Percentiles rank a stretch among this genome's conserved stretches.
These are phyloP conservation scores for Botrytis galanthina DNA, from an alignment of 2,329 filamentous ascomycete genomes.

Conservation along the genomic window DNA sequence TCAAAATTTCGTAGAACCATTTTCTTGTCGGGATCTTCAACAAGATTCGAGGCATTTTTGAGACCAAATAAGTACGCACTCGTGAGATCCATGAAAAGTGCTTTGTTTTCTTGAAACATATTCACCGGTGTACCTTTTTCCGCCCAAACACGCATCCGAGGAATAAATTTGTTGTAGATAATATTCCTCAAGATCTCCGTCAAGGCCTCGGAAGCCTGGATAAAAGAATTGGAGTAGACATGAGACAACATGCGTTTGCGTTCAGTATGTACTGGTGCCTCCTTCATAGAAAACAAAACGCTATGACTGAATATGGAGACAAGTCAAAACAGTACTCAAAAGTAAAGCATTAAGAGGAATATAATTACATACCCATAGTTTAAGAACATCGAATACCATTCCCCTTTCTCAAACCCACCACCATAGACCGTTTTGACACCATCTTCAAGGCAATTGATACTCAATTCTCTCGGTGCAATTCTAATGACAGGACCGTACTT, in stretches of 20 bases:
- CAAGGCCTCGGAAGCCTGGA: background rate
- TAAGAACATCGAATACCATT: background rate
- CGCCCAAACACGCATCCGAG: background rate
- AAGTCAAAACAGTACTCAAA: background rate
- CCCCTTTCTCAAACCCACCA: background rate
- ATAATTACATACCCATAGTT: background rate
- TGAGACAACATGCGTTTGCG: background rate
- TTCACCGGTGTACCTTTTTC: background rate
- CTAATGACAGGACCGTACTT: background rate
- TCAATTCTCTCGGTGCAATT: background rate
- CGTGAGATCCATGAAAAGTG: conserved; percentile 5
- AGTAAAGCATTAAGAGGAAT: background rate
- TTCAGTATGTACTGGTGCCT: background rate
- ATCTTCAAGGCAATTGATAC: conserved; percentile 1
- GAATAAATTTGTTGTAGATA: background rate
- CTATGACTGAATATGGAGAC: background rate
- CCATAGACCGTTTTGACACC: conserved; percentile 1
- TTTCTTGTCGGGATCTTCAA: background rate
- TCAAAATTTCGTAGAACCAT: background rate
- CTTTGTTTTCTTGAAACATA: background rate
- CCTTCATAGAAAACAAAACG: conserved; percentile 1
- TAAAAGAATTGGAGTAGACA: conserved; percentile 11
- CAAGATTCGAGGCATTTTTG: background rate
- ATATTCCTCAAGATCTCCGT: background rate
- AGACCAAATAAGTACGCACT: background rate